Base-by-base conservation (phyloP, 345 rosid genomes). In the Syzygium grande region DNA sequence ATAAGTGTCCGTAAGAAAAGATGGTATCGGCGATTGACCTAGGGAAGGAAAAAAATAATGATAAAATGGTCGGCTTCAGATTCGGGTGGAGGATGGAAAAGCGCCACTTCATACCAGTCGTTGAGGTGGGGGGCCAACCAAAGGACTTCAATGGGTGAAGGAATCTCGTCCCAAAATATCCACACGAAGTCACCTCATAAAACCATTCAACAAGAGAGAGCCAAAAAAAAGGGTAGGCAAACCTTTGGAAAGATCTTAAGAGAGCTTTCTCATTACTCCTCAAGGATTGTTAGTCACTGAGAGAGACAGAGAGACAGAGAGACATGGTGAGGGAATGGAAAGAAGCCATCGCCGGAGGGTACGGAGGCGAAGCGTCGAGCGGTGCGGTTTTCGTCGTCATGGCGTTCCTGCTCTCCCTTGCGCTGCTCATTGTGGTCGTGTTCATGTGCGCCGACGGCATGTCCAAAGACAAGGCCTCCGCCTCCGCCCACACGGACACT, bases 361-460 rank as follows among this genome's bases (percentile, higher is more conserved):
- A 84, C 21, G 86, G 87, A 79, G 88, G 83, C 78, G 21, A 68
- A 19, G 25, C 80, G 14, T 68, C 53, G 19, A 84, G 89, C 84
- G 87, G 52, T 27, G 63, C 30, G 65, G 85, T 88, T 49, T 79
- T 87, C 22, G 30, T 92, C 54, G 51, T 90, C 19, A 91, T 91
- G 92, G 94, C 89, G 30, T 91, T 90, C 21, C 23, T 92, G 25
- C 55, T 93, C 59, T 86, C 90, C 73, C 87, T 93, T 25, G 91
- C 90, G n/a, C 14, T 92, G 73, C 49, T 93, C 51, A 12, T 88
- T 78, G 84, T 88, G 15, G 86, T 91, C 6, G 85, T 91, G 59
- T 90, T 94, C 86, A 87, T 94, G 30, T 95, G 97, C 59, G 94
- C 95, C 41, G 92, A 87, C 25, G 93, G 95, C 46, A 93, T 92